Conservation (phyloP, 805 yeast species). For the Kluyveromyces starmeri region DNA sequence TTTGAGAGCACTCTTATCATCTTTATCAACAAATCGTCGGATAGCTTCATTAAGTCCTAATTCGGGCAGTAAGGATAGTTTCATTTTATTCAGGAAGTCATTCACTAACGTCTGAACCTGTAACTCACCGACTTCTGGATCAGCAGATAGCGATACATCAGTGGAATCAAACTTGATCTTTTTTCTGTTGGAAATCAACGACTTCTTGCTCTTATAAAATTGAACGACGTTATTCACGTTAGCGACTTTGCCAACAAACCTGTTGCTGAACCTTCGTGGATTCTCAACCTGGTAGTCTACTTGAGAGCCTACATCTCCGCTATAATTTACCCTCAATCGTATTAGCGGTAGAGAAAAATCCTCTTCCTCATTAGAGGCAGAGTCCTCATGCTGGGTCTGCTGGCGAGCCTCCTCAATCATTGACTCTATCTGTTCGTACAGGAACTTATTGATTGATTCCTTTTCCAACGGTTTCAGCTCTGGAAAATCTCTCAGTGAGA, state of each 20-base stretch:
- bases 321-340: conserved; percentile 76
- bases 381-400: conserved; percentile 15
- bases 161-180: conserved; percentile 10
- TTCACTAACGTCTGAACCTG: conserved; percentile 57
- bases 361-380: conserved; percentile 8
- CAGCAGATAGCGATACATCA: conserved; percentile 11
- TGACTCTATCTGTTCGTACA: conserved; percentile 55
- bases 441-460: conserved; percentile 49
- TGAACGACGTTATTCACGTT: conserved; percentile 80
- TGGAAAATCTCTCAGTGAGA: conserved; percentile 43
- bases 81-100: conserved; percentile 51
- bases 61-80: conserved; percentile 64
- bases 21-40: conserved; percentile 65
- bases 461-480: conserved; percentile 55
- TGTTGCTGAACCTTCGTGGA: conserved; percentile 77
- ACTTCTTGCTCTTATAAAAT: conserved; percentile 45
- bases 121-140: conserved; percentile 31
- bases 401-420: conserved; percentile 52
- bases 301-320: conserved; percentile 22
- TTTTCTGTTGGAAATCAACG: conserved; percentile 7
- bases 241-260: conserved; percentile 86
- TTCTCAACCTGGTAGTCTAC: conserved; percentile 83
- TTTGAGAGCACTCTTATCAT: conserved; percentile 64
- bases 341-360: conserved; percentile 73
- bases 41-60: conserved; percentile 68